Evolutionary conservation across 306 rosid species (phyloP).

Genomic region (Parietaria judaica): DNA sequence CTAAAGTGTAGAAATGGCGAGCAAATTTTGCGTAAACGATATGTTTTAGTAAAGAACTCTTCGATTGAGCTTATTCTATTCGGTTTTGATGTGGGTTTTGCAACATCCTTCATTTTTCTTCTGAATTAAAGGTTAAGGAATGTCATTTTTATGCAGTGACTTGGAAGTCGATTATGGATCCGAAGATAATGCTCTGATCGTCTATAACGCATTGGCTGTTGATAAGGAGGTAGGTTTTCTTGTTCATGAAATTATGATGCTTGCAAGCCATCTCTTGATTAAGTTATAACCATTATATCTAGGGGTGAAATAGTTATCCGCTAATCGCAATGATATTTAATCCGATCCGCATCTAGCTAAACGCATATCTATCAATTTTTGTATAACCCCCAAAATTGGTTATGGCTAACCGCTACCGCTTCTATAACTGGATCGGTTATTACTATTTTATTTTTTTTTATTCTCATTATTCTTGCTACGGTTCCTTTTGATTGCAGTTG

Average conservation of each 20-base stretch:
- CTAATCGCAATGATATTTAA: too few species aligned
- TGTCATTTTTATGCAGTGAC: conserved; percentile 41
- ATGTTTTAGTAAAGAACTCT: not conserved
- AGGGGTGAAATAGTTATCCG: not conserved
- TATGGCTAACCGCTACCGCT: too few species aligned
- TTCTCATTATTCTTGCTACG: conserved; percentile 8
- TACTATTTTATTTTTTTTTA: too few species aligned
- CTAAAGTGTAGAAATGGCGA: too few species aligned
- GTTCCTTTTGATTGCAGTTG: conserved; percentile 44
- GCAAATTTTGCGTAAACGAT: too few species aligned
- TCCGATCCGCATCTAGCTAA: too few species aligned
- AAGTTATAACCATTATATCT: not conserved
- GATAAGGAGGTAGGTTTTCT: conserved; percentile 65
- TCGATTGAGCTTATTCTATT: not conserved
- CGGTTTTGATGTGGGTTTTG: too few species aligned
- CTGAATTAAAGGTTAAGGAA: not conserved
- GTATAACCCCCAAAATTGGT: too few species aligned
- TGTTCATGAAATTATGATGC: conserved; percentile 7
- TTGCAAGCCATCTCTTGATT: not conserved
- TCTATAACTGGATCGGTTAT: too few species aligned
- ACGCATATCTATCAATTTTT: too few species aligned
- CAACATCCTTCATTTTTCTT: too few species aligned
- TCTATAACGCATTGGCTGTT: conserved; percentile 54
- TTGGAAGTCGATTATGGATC: conserved; percentile 68
- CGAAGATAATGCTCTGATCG: conserved; percentile 58